Evolutionary conservation across 164 flowering plant genomes (phyloP).

Genomic region (Umbilicus rupestris): DNA sequence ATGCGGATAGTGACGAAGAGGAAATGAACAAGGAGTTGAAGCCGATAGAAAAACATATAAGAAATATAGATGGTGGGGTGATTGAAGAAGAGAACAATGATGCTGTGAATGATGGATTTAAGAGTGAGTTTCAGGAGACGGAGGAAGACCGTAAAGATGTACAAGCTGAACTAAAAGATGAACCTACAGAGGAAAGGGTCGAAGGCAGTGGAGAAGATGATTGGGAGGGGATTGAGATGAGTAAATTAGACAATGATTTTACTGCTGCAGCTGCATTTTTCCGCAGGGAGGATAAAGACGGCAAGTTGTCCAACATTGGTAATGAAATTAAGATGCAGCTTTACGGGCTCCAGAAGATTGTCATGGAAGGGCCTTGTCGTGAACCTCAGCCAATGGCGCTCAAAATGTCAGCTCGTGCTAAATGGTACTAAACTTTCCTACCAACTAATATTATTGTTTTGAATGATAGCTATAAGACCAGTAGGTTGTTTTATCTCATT

Average conservation of each 20-base stretch:
- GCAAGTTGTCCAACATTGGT: slow-evolving; percentile 25
- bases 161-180: background rate
- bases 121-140: background rate
- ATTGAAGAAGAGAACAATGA: background rate
- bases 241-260: slow-evolving; percentile 52
- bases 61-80: background rate
- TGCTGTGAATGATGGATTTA: too few species aligned
- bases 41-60: background rate
- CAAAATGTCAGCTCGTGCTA: slow-evolving; percentile 63
- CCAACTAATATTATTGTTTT: slow-evolving; percentile 1
- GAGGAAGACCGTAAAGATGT: background rate
- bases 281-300: slow-evolving; percentile 20
- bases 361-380: slow-evolving; percentile 69
- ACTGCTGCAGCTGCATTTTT: slow-evolving; percentile 37
- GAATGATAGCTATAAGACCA: background rate
- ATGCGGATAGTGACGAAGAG: background rate
- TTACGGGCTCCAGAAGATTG: slow-evolving; percentile 66
- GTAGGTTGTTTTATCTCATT: background rate
- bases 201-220: slow-evolving; percentile 43
- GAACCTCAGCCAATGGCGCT: slow-evolving; percentile 63
- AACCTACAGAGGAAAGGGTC: background rate
- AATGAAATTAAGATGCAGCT: slow-evolving; percentile 56
- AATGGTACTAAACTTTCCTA: slow-evolving; percentile 53
- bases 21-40: background rate
- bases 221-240: slow-evolving; percentile 93